Conservation (phyloP, 2,329 filamentous ascomycete genomes). For the Ustulina deusta region DNA sequence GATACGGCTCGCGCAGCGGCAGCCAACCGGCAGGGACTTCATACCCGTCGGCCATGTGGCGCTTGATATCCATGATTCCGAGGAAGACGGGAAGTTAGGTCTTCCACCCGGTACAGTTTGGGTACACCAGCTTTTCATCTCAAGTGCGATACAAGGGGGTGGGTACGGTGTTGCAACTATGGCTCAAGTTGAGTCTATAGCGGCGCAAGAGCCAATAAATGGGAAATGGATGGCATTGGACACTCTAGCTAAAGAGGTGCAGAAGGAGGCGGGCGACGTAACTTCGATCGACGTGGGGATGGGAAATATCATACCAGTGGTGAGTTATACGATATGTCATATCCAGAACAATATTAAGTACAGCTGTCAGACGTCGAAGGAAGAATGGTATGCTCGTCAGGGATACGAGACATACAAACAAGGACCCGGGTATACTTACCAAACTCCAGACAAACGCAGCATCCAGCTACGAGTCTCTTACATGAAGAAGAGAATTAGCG, state of each 20-base stretch:
- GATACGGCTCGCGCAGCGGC: conserved; percentile 47
- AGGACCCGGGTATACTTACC: conserved; percentile 39
- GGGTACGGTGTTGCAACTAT: conserved; percentile 55
- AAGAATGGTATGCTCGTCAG: conserved; percentile 47
- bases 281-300: conserved; percentile 46
- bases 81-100: conserved; percentile 49
- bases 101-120: conserved; percentile 53
- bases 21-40: conserved; percentile 51
- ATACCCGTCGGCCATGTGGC: conserved; percentile 57
- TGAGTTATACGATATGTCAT: conserved; percentile 39
- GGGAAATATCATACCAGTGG: conserved; percentile 40
- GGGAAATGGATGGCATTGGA: conserved; percentile 54
- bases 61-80: conserved; percentile 51
- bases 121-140: conserved; percentile 58
- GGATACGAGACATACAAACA: conserved; percentile 46
- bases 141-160: conserved; percentile 53
- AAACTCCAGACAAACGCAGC: conserved; percentile 30
- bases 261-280: conserved; percentile 45
- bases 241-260: conserved; percentile 50
- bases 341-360: conserved; percentile 16
- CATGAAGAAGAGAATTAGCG: conserved; percentile 46
- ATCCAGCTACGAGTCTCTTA: conserved; percentile 43
- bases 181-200: conserved; percentile 51
- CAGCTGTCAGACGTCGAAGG: conserved; percentile 42
- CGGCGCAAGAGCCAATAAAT: conserved; percentile 50